Evolutionary conservation across 2,329 filamentous ascomycete genomes (phyloP).

Genomic region (Coleophoma crateriformis): DNA sequence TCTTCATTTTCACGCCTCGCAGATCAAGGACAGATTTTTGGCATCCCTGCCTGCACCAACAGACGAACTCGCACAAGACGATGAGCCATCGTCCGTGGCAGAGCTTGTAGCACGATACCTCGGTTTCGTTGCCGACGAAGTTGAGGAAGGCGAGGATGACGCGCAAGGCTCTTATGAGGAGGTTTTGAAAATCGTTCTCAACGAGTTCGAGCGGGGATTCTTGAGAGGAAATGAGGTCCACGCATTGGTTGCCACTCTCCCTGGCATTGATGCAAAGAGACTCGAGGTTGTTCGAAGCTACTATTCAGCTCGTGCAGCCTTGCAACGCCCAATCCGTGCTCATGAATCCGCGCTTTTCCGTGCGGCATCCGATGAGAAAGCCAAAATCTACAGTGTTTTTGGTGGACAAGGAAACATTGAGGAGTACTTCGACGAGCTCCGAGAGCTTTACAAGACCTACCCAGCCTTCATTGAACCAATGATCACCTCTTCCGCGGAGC

Average conservation of each 20-base stretch:
- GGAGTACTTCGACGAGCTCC: slow-evolving; percentile 97
- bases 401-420: slow-evolving; percentile 98
- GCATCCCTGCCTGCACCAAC: slow-evolving; percentile 83
- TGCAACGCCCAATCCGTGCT: slow-evolving; percentile 79
- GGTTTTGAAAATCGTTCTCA: slow-evolving; percentile 84
- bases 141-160: slow-evolving; percentile 89
- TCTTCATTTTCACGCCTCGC: slow-evolving; percentile 91
- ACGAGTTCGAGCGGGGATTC: slow-evolving; percentile 95
- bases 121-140: slow-evolving; percentile 80
- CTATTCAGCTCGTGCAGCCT: slow-evolving; percentile 80
- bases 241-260: slow-evolving; percentile 76
- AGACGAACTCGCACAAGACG: slow-evolving; percentile 95
- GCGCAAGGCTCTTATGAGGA: slow-evolving; percentile 84
- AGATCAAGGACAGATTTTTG: slow-evolving; percentile 87
- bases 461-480: slow-evolving; percentile 85
- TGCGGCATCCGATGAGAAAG: slow-evolving; percentile 77
- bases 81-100: slow-evolving; percentile 92
- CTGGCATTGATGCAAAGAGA: slow-evolving; percentile 92
- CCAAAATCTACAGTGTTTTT: slow-evolving; percentile 88
- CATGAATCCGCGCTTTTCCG: slow-evolving; percentile 92
- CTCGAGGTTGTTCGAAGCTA: slow-evolving; percentile 84
- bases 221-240: slow-evolving; percentile 95
- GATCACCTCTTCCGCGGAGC: slow-evolving; percentile 72
- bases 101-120: slow-evolving; percentile 94
- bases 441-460: slow-evolving; percentile 87